Conservation (phyloP, 495 filamentous ascomycete species). For the Aspergillus carlsbadensis region DNA sequence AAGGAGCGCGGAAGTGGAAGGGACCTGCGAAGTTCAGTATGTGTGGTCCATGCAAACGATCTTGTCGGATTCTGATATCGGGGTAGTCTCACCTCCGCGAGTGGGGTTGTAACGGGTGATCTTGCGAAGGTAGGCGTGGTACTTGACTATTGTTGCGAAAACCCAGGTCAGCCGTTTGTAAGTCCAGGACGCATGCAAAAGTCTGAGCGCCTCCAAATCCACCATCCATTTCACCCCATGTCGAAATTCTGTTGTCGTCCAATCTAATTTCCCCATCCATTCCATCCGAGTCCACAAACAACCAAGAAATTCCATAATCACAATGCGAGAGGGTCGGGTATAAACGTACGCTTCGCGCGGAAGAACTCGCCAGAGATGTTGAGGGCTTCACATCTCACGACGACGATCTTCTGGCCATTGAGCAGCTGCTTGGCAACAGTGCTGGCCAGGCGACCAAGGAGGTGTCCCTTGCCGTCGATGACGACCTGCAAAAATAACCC, state of each 20-base stretch:
- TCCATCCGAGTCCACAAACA: not conserved
- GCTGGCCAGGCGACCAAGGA: conserved; percentile 97
- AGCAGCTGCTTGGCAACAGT: conserved; percentile 99
- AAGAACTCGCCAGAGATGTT: conserved; percentile 99
- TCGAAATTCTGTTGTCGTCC: not conserved
- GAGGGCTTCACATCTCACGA: conserved; percentile 96
- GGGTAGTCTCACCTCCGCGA: conserved; percentile 73
- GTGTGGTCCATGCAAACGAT: not conserved
- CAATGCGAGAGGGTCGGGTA: conserved; percentile 18
- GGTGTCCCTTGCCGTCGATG: conserved; percentile 99
- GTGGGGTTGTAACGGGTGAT: conserved; percentile 99
- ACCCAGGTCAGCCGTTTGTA: conserved; percentile 34
- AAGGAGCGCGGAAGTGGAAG: conserved; percentile 99
- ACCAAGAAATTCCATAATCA: not conserved
- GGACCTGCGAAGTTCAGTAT: conserved; percentile 65
- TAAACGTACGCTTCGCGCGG: conserved; percentile 96
- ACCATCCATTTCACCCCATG: not conserved
- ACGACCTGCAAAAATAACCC: conserved; percentile 63
- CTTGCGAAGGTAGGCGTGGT: conserved; percentile 99
- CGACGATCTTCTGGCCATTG: conserved; percentile 98
- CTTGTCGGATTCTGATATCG: conserved; percentile 9
- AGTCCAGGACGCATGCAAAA: not conserved
- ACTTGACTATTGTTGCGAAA: conserved; percentile 77
- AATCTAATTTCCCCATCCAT: not conserved
- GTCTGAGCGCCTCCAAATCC: not conserved